Evolutionary conservation across 768 basidiomycete species (phyloP), one percentile per base, ranked within the genome.

Genomic region (Lactifluus volemus): DNA sequence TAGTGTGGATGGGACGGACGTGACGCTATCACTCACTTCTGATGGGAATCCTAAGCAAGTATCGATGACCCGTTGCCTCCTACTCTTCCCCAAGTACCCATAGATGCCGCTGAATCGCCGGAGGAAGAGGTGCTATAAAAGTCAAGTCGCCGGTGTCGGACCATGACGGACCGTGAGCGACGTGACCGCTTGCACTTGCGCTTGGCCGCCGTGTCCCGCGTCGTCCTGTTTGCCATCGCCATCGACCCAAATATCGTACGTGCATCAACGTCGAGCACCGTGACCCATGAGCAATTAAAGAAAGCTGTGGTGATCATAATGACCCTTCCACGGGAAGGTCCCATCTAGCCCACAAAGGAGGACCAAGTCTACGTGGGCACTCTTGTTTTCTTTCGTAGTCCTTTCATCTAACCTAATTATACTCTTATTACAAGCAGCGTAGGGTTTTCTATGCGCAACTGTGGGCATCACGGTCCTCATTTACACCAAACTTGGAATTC

Each of bases 381-480:
- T 36, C 39, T 53, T 45, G 55, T 63, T 66, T 63, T 49, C 34
- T 53, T 45, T 34, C 49, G 50, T 48, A 58, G 25, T 63, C 15
- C 34, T 11, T 52, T 55, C 49, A 51, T 62, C 63, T 25, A 34
- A 50, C 38, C 19, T 29, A 9, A 19, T 97, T 97, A 80, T 99
- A 98, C 79, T 81, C 79, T 67, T 83, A 86, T 73, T 98, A 79
- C 83, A 99, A 98, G 81, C 94, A 96, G 80, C 92, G 92, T 88
- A n/a, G 52, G 29, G 72, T 54, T 12, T 14, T 42, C 41, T 49
- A 34, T 52, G 44, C 36, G 49, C 41, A 34, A 49, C 38, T 15
- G n/a, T 49, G 2, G 57, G 72, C 53, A 21, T 63, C 48, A 55
- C 21, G 25, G 34, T 59, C 58, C 64, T 55, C 58, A 53, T 59